These are phyloP conservation scores for Trifolium dubium DNA, from an alignment of 306 rosid species.

Conservation along the genomic window DNA sequence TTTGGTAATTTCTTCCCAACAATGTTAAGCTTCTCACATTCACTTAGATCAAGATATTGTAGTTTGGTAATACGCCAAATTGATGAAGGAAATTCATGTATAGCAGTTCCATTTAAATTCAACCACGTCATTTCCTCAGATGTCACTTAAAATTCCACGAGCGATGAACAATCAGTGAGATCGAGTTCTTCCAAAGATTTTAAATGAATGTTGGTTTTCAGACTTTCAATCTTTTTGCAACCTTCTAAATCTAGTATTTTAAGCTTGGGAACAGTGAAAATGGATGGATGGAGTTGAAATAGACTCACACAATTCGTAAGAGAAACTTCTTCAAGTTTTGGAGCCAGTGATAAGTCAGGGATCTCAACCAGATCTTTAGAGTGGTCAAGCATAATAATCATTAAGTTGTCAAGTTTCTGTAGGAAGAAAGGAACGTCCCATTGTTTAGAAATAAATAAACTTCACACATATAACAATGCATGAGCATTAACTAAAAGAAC, in stretches of 20 bases:
- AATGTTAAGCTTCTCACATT: not conserved
- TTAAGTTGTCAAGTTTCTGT: not conserved
- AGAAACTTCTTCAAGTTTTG: not conserved
- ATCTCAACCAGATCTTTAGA: not conserved
- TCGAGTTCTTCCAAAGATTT: not conserved
- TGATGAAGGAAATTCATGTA: constrained; percentile 11
- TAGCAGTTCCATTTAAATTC: not conserved
- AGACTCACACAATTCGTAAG: not conserved
- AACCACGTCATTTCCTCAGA: not conserved
- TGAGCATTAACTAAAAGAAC: too few relatives aligned
- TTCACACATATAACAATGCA: too few relatives aligned
- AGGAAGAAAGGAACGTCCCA: not conserved
- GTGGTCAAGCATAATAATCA: rapidly evolving
- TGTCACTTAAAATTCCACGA: not conserved
- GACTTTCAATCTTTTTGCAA: not conserved
- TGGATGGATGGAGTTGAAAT: too few relatives aligned
- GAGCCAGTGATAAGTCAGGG: constrained; percentile 9
- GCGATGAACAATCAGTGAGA: not conserved
- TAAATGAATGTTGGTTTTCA: not conserved
- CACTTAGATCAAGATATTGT: rapidly evolving
- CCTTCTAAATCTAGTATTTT: rapidly evolving
- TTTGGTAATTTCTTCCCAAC: not conserved
- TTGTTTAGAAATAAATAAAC: too few relatives aligned
- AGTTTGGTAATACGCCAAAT: not conserved
- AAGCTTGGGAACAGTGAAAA: not conserved